Percentiles rank a stretch among this genome's conserved stretches.
phyloP scores from a whole-genome alignment of 2,329 filamentous ascomycete species.

The Aspergillus ruber region DNA sequence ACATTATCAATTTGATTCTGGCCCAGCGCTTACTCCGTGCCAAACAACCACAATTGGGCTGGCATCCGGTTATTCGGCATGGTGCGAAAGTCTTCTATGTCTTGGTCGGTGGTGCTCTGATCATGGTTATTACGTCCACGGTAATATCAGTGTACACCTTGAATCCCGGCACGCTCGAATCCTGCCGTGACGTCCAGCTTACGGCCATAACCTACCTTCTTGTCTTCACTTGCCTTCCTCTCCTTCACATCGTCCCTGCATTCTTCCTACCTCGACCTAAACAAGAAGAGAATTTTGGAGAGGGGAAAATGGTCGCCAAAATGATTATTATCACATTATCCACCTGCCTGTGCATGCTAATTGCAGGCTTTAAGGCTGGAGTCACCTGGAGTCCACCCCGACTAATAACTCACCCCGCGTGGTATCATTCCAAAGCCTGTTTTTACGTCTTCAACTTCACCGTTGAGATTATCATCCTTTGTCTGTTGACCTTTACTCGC shows the following conservation, averaged over 20 bases:
- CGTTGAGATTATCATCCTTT: conserved; percentile 65
- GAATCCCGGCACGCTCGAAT: conserved; percentile 36
- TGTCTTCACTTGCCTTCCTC: conserved; percentile 60
- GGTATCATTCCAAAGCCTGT: conserved; percentile 63
- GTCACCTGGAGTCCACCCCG: conserved; percentile 49
- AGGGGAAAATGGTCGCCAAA: conserved; percentile 62
- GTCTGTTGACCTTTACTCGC: conserved; percentile 58
- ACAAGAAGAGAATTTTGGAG: conserved; percentile 57
- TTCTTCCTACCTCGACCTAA: conserved; percentile 38
- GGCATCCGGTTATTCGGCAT: conserved; percentile 50
- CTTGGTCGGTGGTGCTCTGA: conserved; percentile 53
- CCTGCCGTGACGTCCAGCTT: conserved; percentile 59
- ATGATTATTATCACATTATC: conserved; percentile 55
- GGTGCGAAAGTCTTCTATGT: conserved; percentile 55
- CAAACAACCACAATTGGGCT: conserved; percentile 64
- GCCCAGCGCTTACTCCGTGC: conserved; percentile 68
- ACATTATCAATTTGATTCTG: conserved; percentile 72
- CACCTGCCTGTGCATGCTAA: conserved; percentile 53
- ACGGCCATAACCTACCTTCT: conserved; percentile 58
- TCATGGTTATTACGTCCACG: conserved; percentile 60
- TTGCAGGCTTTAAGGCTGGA: conserved; percentile 62
- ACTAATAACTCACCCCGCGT: conserved; percentile 51
- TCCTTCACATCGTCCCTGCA: conserved; percentile 49
- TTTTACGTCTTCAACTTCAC: conserved; percentile 78
- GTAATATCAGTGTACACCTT: conserved; percentile 64